Evolutionary conservation across 2,329 filamentous ascomycete genomes (phyloP).

Genomic region (Basipetospora chlamydospora): DNA sequence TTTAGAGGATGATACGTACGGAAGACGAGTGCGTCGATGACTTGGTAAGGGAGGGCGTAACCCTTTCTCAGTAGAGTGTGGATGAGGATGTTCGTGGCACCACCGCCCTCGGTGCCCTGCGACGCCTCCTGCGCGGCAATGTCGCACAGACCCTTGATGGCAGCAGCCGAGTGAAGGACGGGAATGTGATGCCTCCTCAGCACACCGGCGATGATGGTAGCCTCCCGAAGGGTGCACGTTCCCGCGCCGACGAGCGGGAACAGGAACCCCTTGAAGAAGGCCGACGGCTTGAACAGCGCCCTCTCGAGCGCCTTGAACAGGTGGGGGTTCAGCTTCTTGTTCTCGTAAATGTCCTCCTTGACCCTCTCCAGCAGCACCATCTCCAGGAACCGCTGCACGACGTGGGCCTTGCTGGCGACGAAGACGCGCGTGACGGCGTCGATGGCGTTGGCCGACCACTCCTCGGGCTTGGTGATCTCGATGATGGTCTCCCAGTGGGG

Average conservation of each 20-base stretch:
- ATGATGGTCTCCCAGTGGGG: conserved; percentile 84
- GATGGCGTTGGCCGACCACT: conserved; percentile 58
- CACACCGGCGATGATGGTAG: conserved; percentile 79
- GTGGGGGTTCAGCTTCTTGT: conserved; percentile 89
- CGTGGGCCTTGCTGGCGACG: conserved; percentile 64
- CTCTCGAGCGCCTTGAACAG: conserved; percentile 92
- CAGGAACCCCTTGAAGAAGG: conserved; percentile 92
- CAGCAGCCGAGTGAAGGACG: conserved; percentile 82
- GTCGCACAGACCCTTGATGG: conserved; percentile 82
- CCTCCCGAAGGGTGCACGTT: conserved; percentile 84
- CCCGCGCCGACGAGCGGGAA: conserved; percentile 78
- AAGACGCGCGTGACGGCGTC: conserved; percentile 90
- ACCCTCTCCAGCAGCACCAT: conserved; percentile 78
- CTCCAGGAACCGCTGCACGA: conserved; percentile 74
- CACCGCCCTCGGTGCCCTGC: conserved; percentile 69
- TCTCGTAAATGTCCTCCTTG: conserved; percentile 87
- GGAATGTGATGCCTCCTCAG: conserved; percentile 75
- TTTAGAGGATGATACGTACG: conserved; percentile 9
- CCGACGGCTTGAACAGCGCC: conserved; percentile 79
- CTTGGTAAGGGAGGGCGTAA: conserved; percentile 88
- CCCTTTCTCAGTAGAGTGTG: conserved; percentile 89
- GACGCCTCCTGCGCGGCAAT: conserved; percentile 84
- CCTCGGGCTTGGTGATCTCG: conserved; percentile 66
- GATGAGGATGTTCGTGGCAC: conserved; percentile 91
- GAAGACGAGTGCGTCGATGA: conserved; percentile 88